phyloP scores from a whole-genome alignment of 2,329 filamentous ascomycete species.

The Cadophora gregata region DNA sequence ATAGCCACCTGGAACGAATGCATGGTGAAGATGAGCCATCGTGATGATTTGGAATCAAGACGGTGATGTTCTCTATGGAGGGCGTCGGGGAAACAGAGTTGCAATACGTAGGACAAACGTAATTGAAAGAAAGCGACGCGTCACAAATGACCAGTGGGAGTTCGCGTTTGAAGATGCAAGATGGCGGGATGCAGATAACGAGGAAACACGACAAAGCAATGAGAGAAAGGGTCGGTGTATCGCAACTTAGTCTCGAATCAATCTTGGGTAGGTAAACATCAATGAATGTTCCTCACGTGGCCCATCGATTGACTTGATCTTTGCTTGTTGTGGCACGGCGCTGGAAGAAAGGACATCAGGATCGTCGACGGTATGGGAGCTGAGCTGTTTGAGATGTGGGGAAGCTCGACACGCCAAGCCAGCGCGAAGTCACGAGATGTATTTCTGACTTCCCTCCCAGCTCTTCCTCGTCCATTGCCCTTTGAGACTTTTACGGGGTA shows the following conservation, averaged over 20 bases:
- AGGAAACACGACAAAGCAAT: not conserved
- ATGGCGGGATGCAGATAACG: not conserved
- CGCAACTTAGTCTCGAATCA: not conserved
- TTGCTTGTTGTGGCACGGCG: not conserved
- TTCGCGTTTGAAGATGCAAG: not conserved
- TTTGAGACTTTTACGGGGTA: not conserved
- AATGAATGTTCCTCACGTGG: not conserved
- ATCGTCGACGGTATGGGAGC: too few relatives aligned
- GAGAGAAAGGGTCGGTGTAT: not conserved
- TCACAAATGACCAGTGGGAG: not conserved
- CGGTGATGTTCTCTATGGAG: not conserved
- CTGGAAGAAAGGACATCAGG: not conserved
- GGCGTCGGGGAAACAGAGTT: not conserved
- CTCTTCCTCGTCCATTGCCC: not conserved
- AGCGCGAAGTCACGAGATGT: not conserved
- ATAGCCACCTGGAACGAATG: not conserved
- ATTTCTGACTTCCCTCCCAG: not conserved
- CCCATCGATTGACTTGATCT: not conserved
- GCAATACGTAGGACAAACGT: not conserved
- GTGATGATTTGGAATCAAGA: not conserved
- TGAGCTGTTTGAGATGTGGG: not conserved
- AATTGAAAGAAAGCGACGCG: not conserved
- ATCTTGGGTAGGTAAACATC: not conserved
- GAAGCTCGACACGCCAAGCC: not conserved
- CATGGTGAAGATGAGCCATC: slow-evolving; percentile 13